These are phyloP conservation scores for Trichoderma guizhouense DNA, from an alignment of 2,329 filamentous ascomycete genomes.

Conservation along the genomic window DNA sequence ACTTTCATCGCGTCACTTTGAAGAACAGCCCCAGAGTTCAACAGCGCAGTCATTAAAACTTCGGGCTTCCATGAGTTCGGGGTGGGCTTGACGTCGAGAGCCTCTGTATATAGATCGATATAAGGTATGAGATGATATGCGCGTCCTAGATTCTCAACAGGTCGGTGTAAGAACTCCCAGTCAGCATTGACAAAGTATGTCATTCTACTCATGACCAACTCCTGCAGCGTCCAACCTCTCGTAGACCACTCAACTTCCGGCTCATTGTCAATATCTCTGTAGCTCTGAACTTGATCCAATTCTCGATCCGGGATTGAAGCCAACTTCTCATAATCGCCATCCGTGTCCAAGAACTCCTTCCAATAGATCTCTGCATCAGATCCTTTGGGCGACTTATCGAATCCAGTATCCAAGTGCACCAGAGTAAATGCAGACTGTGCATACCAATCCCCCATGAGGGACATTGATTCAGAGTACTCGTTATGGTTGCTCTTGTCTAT, in stretches of 20 bases:
- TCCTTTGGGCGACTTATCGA: not conserved
- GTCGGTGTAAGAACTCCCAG: not conserved
- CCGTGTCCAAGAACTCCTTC: not conserved
- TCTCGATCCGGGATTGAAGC: not conserved
- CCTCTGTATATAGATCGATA: not conserved
- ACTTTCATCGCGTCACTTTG: not conserved
- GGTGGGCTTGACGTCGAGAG: not conserved
- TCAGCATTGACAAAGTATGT: conserved; percentile 8
- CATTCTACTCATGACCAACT: conserved; percentile 8
- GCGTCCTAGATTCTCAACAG: not conserved
- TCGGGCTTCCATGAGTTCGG: not conserved
- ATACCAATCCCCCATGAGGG: conserved; percentile 19
- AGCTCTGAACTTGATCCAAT: not conserved
- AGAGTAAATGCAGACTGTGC: conserved; percentile 10
- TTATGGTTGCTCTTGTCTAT: conserved; percentile 15
- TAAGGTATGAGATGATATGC: conserved; percentile 9
- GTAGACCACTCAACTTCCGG: conserved; percentile 11
- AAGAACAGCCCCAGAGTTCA: not conserved
- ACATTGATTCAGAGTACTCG: conserved; percentile 15
- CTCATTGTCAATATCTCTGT: not conserved
- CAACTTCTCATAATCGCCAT: conserved; percentile 6
- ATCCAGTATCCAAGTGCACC: conserved; percentile 9
- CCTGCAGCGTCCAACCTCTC: conserved; percentile 7
- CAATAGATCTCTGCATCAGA: conserved; percentile 3
- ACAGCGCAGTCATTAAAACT: not conserved